Percentiles rank a stretch among this genome's conserved stretches.
Evolutionary conservation across 306 rosid genomes (phyloP).

Genomic region (Begonia loranthoides): DNA sequence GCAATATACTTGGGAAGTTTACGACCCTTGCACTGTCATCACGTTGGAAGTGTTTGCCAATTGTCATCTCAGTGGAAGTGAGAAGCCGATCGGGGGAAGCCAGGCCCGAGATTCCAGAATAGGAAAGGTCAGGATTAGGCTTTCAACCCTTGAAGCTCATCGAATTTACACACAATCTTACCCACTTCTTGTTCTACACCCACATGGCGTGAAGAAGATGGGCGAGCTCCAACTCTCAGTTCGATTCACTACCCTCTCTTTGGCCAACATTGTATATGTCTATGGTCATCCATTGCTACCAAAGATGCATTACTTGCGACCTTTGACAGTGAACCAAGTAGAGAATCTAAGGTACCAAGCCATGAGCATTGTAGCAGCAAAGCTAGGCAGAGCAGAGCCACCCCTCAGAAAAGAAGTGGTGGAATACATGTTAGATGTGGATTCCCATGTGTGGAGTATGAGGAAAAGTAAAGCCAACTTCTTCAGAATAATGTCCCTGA

Average conservation of each 20-base stretch:
- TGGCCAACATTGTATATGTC: slow-evolving; percentile 53
- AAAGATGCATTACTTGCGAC: slow-evolving; percentile 85
- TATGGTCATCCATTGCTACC: slow-evolving; percentile 88
- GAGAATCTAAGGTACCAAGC: slow-evolving; percentile 81
- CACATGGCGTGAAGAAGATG: slow-evolving; percentile 84
- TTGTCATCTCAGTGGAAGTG: slow-evolving; percentile 57
- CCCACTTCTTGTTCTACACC: slow-evolving; percentile 74
- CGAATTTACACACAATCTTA: slow-evolving; percentile 54
- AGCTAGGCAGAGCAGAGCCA: slow-evolving; percentile 87
- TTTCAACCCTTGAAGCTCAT: slow-evolving; percentile 77
- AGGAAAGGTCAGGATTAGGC: slow-evolving; percentile 85
- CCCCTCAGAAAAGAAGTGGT: slow-evolving; percentile 80
- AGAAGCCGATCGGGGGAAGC: slow-evolving; percentile 22
- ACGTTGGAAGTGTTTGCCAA: slow-evolving; percentile 80
- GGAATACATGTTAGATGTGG: slow-evolving; percentile 91
- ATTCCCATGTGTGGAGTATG: slow-evolving; percentile 96
- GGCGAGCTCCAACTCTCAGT: slow-evolving; percentile 86
- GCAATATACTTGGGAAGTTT: slow-evolving; percentile 94
- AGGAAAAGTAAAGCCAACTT: slow-evolving; percentile 96
- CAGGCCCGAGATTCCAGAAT: slow-evolving; percentile 50
- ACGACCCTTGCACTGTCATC: slow-evolving; percentile 86
- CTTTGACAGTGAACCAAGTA: slow-evolving; percentile 82
- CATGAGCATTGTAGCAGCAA: slow-evolving; percentile 65
- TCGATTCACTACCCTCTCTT: slow-evolving; percentile 70
- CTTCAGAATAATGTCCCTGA: slow-evolving; percentile 71